Percentiles rank a stretch among this genome's conserved stretches.
phyloP scores from a whole-genome alignment of 192 early-diverging fungal species.

The Mortierella hygrophila region DNA sequence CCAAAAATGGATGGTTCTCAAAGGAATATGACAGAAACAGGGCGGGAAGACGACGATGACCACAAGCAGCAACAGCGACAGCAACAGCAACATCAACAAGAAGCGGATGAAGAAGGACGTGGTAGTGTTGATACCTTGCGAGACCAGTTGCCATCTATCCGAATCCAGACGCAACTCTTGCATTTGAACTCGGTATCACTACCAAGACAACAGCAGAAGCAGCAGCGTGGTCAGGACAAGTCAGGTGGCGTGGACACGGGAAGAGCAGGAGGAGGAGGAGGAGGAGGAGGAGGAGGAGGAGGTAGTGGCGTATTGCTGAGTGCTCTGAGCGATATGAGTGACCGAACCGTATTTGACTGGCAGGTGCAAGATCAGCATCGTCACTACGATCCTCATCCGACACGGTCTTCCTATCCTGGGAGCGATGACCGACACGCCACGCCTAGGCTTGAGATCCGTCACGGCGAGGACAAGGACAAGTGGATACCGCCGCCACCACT shows the following conservation, averaged over 20 bases:
- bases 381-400: not conserved
- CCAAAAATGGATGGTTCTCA: not conserved
- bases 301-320: not conserved
- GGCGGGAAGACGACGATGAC: too few species aligned
- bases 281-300: not conserved
- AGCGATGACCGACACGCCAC: not conserved
- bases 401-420: not conserved
- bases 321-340: not conserved
- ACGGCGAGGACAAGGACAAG: not conserved
- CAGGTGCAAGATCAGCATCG: not conserved
- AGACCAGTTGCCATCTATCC: not conserved
- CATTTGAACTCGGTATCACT: not conserved
- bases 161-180: not conserved
- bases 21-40: not conserved
- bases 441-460: not conserved
- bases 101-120: not conserved
- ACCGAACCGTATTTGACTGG: not conserved
- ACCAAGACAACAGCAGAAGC: not conserved
- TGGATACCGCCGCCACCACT: not conserved
- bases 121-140: not conserved
- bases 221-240: not conserved
- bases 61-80: too few species aligned
- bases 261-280: not conserved
- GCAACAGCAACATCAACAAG: not conserved
- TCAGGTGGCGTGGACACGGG: not conserved